Evolutionary conservation across 2,329 filamentous ascomycete genomes (phyloP).

Genomic region (Fusarium tricinctum): DNA sequence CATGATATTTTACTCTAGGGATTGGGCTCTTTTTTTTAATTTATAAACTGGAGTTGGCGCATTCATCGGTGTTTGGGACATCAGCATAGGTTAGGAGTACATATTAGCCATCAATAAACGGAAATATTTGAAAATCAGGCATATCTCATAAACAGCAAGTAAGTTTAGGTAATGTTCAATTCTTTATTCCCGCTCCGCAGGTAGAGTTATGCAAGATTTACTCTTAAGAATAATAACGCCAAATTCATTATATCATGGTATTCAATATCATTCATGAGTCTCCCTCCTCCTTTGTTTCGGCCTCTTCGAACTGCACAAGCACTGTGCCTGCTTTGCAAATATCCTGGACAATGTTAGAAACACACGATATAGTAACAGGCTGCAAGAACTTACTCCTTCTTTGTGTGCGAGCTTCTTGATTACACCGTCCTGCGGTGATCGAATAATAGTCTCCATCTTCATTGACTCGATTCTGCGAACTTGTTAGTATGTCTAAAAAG

Average conservation of each 20-base stretch:
- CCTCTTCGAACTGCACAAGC: conserved; percentile 78
- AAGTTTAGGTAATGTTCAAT: neutral
- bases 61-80: conserved; percentile 28
- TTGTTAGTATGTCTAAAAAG: conserved; percentile 51
- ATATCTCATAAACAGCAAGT: neutral
- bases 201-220: conserved; percentile 30
- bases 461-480: conserved; percentile 79
- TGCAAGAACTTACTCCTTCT: conserved; percentile 72
- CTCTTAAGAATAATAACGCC: conserved; percentile 33
- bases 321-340: conserved; percentile 84
- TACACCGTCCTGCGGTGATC: conserved; percentile 79
- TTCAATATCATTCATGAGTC: conserved; percentile 39
- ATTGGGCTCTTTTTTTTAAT: neutral
- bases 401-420: conserved; percentile 81
- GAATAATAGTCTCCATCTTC: conserved; percentile 91
- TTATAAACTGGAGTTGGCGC: conserved; percentile 11
- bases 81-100: conserved; percentile 2
- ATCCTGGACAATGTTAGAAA: conserved; percentile 64
- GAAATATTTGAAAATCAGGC: neutral
- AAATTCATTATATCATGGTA: conserved; percentile 19
- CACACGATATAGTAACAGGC: neutral
- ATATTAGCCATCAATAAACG: conserved; percentile 4
- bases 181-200: conserved; percentile 20
- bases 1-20: conserved; percentile 1
- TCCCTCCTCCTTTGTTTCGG: conserved; percentile 50